Evolutionary conservation across 2,329 filamentous ascomycete genomes (phyloP).

Genomic region (Fusarium armeniacum): DNA sequence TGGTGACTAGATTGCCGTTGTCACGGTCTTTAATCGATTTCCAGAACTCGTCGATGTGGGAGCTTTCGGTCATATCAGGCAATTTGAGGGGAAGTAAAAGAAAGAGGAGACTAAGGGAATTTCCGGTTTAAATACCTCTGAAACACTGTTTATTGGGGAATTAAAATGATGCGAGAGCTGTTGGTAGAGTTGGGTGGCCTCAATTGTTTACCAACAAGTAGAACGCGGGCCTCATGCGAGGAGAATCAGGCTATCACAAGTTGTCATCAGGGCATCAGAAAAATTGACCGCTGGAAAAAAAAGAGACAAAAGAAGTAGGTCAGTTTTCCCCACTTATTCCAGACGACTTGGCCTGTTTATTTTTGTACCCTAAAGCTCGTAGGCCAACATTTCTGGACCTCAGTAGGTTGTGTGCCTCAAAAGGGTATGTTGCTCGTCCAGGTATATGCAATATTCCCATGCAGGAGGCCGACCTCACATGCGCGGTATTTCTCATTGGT

Average conservation of each 20-base stretch:
- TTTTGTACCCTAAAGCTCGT: no score
- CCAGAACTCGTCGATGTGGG: background rate
- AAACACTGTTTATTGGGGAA: background rate
- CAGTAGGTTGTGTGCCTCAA: no score
- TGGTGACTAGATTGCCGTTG: background rate
- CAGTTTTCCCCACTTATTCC: no score
- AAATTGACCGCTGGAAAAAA: no score
- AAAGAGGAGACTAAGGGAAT: no score
- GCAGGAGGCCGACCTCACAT: background rate
- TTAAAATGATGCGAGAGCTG: background rate
- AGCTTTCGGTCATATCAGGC: background rate
- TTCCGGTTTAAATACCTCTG: no score
- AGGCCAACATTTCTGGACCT: no score
- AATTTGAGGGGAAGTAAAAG: no score
- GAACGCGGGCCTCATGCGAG: fast-evolving
- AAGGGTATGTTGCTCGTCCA: no score
- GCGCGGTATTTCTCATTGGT: background rate
- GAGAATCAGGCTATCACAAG: background rate
- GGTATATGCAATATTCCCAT: background rate
- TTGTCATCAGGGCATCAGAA: no score
- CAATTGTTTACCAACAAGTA: background rate
- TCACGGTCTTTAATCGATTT: background rate
- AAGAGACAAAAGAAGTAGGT: no score
- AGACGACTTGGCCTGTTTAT: no score
- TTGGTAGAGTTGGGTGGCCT: conserved; percentile 15